These are phyloP conservation scores for Nicotiana undulata DNA, from an alignment of 257 asterid species.

Conservation along the genomic window DNA sequence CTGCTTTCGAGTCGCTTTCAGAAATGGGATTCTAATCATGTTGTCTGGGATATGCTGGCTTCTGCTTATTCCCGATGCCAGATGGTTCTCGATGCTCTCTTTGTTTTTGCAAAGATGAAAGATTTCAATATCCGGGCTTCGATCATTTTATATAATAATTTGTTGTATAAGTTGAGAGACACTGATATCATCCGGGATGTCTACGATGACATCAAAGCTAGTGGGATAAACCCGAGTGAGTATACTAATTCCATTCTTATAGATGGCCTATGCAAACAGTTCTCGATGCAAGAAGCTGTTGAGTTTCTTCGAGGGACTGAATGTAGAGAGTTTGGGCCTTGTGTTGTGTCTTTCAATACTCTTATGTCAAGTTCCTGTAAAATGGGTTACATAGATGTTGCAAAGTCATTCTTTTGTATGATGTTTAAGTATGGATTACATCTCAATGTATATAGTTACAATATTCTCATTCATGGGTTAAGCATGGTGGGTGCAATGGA, in stretches of 20 bases:
- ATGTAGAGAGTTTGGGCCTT: conserved; percentile 34
- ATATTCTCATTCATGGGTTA: conserved; percentile 62
- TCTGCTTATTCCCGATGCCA: conserved; percentile 45
- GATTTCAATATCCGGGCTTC: conserved; percentile 50
- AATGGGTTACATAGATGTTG: conserved; percentile 48
- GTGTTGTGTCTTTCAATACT: conserved; percentile 49
- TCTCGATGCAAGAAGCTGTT: conserved; percentile 55
- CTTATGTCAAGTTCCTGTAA: conserved; percentile 62
- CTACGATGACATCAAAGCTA: conserved; percentile 38
- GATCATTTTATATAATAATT: conserved; percentile 48
- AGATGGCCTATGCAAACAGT: conserved; percentile 64
- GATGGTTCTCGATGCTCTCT: conserved; percentile 66
- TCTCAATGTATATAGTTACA: conserved; percentile 67
- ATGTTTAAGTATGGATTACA: conserved; percentile 59
- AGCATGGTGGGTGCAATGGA: conserved; percentile 52
- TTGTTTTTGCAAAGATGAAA: conserved; percentile 59
- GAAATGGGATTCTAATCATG: conserved; percentile 34
- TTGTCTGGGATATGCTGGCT: conserved; percentile 71
- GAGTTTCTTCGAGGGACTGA: conserved; percentile 34
- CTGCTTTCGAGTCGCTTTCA: conserved; percentile 45
- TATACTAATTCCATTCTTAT: conserved; percentile 53
- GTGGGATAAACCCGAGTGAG: conserved; percentile 35
- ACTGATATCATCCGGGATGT: conserved; percentile 49
- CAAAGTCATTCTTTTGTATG: conserved; percentile 62
- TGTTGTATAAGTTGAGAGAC: conserved; percentile 51